phyloP scores from a whole-genome alignment of 441 rosid species.

The Sinapis alba region DNA sequence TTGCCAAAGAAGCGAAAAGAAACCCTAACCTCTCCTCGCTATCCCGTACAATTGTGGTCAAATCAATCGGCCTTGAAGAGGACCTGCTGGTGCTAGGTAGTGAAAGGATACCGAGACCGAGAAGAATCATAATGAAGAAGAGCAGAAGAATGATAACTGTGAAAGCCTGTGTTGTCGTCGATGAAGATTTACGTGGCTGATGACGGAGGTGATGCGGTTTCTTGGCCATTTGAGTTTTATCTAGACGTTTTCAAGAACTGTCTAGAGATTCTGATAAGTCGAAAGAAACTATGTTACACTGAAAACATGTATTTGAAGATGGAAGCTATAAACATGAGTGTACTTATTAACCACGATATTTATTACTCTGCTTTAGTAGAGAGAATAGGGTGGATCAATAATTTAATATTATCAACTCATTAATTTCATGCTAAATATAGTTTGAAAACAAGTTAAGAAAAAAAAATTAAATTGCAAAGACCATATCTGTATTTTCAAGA shows the following conservation, averaged over 20 bases:
- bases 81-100: background rate
- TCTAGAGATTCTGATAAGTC: constrained; percentile 4
- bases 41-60: constrained; percentile 15
- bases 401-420: background rate
- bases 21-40: constrained; percentile 28
- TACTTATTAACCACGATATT: background rate
- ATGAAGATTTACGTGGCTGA: constrained; percentile 10
- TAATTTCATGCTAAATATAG: background rate
- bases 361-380: background rate
- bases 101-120: constrained; percentile 27
- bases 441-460: background rate
- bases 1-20: background rate
- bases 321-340: constrained; percentile 1
- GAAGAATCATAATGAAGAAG: constrained; percentile 12
- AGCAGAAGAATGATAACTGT: constrained; percentile 10
- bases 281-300: background rate
- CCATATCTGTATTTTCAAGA: background rate
- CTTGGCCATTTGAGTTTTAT: constrained; percentile 16
- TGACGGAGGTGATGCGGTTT: constrained; percentile 14
- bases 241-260: background rate
- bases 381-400: background rate
- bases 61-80: constrained; percentile 22
- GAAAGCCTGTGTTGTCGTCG: constrained; percentile 8
- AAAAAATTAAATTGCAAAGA: background rate
- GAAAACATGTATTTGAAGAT: constrained; percentile 16